Evolutionary conservation across 2,329 filamentous ascomycete genomes (phyloP), one percentile per base, ranked within the genome.

Genomic region (Aspergillus ruber): DNA sequence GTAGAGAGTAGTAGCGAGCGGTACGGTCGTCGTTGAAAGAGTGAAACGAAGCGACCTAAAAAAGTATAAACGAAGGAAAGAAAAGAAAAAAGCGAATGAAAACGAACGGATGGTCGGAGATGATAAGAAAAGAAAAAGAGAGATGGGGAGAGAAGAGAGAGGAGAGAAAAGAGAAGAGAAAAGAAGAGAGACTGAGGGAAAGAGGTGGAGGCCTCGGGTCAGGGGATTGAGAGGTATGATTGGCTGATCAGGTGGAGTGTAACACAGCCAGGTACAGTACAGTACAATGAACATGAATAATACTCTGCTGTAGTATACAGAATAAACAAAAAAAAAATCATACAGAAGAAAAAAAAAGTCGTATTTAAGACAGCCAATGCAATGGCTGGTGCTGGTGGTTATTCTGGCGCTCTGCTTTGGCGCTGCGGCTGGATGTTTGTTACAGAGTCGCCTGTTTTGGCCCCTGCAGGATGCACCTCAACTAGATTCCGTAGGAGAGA

Each of bases 11-110:
- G 38, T 17, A 53, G 53, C 57, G 59, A 53, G 53, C 62, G 63
- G 66, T 66, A 63, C 63, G 67, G 67, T 62, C 65, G 70, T 72
- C 72, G 71, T 74, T 42, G 65, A 77, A 76, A 64, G 74, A 77
- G 73, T 75, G 73, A 70, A 74, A 74, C 73, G 69, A 69, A 57
- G 61, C 51, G 51, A 63, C 56, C 51, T 59, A 57, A 62, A 59
- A 56, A 56, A 61, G 54, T 55, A 52, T 53, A 55, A 49, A 53
- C 49, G 41, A 55, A 47, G 51, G 52, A 47, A 49, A 59, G 52
- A 53, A 57, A 56, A 51, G 51, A 51, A 54, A 55, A 58, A 49
- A 52, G 53, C 50, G 56, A 57, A 49, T 56, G 49, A 50, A 54
- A 54, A 36, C 40, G 49, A 50, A 44, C 17, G 50, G 51, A 51